Percentiles rank a stretch among this genome's conserved stretches.
Conservation (phyloP, 495 filamentous ascomycete genomes). For the Copromyces sp. region DNA sequence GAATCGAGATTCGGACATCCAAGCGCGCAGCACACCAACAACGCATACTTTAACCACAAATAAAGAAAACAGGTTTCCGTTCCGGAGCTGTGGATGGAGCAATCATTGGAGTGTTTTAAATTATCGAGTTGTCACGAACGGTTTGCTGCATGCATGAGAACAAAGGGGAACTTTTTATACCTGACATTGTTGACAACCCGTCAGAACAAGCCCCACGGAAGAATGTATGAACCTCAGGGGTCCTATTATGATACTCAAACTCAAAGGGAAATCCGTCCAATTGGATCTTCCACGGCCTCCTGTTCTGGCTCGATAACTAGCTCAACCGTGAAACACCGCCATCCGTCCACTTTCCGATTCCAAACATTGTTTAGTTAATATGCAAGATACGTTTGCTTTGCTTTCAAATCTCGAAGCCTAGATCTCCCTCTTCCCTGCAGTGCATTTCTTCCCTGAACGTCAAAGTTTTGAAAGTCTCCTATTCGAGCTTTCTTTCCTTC, state of each 20-base stretch:
- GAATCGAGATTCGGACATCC: background rate
- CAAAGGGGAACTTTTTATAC: background rate
- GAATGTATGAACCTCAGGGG: background rate
- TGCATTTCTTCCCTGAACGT: background rate
- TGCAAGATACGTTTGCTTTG: background rate
- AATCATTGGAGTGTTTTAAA: background rate
- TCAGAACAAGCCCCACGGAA: background rate
- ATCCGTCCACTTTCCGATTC: background rate
- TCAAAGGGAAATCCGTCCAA: background rate
- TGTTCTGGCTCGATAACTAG: background rate
- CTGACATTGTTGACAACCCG: background rate
- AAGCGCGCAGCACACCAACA: background rate
- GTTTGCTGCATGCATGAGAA: background rate
- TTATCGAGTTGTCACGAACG: background rate
- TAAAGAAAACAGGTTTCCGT: background rate
- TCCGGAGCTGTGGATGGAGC: background rate
- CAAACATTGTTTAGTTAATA: background rate
- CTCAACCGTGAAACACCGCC: background rate
- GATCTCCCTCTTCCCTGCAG: background rate
- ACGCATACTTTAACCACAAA: background rate
- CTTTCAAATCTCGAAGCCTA: background rate
- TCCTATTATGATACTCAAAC: background rate
- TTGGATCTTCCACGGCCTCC: background rate
- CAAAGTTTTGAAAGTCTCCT: background rate
- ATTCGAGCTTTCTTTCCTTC: background rate